A percentile compares a stretch with the other conserved stretches of the same genome.
Conservation (phyloP, 2,329 filamentous ascomycete genomes). For the Fusarium hostae region DNA sequence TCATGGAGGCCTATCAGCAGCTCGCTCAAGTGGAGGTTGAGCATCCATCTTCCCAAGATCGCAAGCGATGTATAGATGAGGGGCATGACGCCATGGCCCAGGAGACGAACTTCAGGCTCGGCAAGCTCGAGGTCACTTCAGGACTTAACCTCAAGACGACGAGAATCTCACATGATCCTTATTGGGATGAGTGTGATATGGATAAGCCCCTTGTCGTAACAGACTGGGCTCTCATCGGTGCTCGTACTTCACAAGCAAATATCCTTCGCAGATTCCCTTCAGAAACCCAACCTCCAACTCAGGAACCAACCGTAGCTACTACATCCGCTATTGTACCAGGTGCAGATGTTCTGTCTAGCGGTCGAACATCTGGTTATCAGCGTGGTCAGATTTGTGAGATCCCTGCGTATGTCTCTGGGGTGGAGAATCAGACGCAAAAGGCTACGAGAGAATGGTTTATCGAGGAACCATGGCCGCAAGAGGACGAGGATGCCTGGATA, state of each 20-base stretch:
- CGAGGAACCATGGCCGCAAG: slow-evolving; percentile 53
- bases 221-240: slow-evolving; percentile 57
- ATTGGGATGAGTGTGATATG: slow-evolving; percentile 56
- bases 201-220: slow-evolving; percentile 56
- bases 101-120: slow-evolving; percentile 48
- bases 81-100: slow-evolving; percentile 52
- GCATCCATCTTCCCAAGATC: slow-evolving; percentile 56
- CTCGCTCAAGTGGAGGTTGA: slow-evolving; percentile 48
- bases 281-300: slow-evolving; percentile 46
- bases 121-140: slow-evolving; percentile 53
- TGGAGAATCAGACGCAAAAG: slow-evolving; percentile 54
- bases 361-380: slow-evolving; percentile 57
- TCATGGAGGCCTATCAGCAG: slow-evolving; percentile 51
- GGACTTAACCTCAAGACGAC: slow-evolving; percentile 57
- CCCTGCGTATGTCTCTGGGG: slow-evolving; percentile 55
- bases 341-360: slow-evolving; percentile 53
- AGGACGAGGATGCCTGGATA: slow-evolving; percentile 58
- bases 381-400: slow-evolving; percentile 56
- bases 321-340: slow-evolving; percentile 50
- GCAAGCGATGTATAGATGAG: slow-evolving; percentile 49
- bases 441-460: slow-evolving; percentile 59
- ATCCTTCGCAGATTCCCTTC: slow-evolving; percentile 55
- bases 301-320: slow-evolving; percentile 48
- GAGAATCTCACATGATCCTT: slow-evolving; percentile 56
- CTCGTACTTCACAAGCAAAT: slow-evolving; percentile 52